phyloP scores from a whole-genome alignment of 2,329 filamentous ascomycete genomes.

The Aspergillus brasiliensis region DNA sequence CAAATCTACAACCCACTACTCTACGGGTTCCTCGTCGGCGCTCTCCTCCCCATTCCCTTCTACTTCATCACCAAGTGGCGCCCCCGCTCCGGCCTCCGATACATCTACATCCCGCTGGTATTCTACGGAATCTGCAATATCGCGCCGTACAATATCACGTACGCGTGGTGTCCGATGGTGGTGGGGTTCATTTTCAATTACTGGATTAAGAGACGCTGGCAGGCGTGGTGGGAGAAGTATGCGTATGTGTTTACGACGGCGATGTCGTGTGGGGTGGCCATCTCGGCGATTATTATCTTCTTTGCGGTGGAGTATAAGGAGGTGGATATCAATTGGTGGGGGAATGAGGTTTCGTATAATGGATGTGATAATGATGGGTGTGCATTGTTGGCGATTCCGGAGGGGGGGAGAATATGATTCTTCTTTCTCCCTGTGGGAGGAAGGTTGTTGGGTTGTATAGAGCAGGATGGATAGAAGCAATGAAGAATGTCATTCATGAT shows the following conservation, averaged over 20 bases:
- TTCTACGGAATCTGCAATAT: neutral
- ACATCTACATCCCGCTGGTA: neutral
- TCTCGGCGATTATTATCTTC: slow-evolving; percentile 2
- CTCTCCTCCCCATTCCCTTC: slow-evolving; percentile 5
- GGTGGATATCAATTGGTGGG: neutral
- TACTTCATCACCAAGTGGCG: slow-evolving; percentile 3
- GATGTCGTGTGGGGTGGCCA: slow-evolving; percentile 3
- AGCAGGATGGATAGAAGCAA: neutral
- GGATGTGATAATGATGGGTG: neutral
- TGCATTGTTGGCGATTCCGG: neutral
- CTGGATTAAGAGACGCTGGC: neutral
- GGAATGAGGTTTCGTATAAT: neutral
- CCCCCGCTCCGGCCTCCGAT: neutral
- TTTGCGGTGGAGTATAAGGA: slow-evolving; percentile 2
- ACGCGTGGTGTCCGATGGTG: slow-evolving; percentile 6
- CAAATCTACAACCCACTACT: slow-evolving; percentile 7
- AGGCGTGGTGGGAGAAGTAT: slow-evolving; percentile 5
- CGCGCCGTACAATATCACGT: slow-evolving; percentile 9
- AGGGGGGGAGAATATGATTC: neutral
- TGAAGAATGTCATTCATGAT: no score
- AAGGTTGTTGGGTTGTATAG: neutral
- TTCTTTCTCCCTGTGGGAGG: neutral
- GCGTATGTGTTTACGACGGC: slow-evolving; percentile 5
- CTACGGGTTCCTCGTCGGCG: slow-evolving; percentile 5
- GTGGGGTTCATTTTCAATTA: neutral